Conservation (phyloP, 768 basidiomycete species). For the Tylopilus balloui region DNA sequence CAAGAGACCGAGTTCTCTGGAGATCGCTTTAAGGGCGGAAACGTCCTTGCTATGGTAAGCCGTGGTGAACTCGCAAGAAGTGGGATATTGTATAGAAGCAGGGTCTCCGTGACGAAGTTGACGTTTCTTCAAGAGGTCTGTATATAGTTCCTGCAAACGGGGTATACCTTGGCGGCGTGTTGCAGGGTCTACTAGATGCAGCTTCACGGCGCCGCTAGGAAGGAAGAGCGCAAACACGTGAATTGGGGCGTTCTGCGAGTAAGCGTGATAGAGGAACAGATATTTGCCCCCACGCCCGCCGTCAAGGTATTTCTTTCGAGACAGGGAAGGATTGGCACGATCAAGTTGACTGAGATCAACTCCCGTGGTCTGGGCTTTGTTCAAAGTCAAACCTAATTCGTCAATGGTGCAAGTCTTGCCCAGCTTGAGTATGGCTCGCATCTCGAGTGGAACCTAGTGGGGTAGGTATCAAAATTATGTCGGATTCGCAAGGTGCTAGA, state of each 20-base stretch:
- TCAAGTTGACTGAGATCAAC: conserved; percentile 83
- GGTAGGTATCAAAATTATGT: neutral
- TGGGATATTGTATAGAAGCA: conserved; percentile 60
- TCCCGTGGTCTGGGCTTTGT: conserved; percentile 74
- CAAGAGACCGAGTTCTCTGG: conserved; percentile 75
- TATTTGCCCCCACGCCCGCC: conserved; percentile 68
- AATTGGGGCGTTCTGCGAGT: conserved; percentile 63
- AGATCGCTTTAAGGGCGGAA: conserved; percentile 81
- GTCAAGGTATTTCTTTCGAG: conserved; percentile 68
- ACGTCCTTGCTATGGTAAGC: conserved; percentile 76
- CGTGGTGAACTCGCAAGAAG: conserved; percentile 54
- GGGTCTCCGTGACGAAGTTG: conserved; percentile 37
- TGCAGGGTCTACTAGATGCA: conserved; percentile 90
- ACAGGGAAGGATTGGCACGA: conserved; percentile 50
- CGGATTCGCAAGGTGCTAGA: neutral
- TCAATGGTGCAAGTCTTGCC: conserved; percentile 78
- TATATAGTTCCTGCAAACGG: conserved; percentile 71
- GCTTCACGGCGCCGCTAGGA: conserved; percentile 60
- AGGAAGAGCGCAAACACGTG: conserved; percentile 89
- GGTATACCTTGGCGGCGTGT: conserved; percentile 79
- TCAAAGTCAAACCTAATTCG: conserved; percentile 67
- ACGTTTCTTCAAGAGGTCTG: conserved; percentile 54
- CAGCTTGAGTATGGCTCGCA: conserved; percentile 76
- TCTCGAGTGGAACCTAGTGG: conserved; percentile 69
- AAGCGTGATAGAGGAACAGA: conserved; percentile 85